Base-by-base conservation (phyloP, 2,329 filamentous ascomycete species). In the Neonectria neomacrospora region DNA sequence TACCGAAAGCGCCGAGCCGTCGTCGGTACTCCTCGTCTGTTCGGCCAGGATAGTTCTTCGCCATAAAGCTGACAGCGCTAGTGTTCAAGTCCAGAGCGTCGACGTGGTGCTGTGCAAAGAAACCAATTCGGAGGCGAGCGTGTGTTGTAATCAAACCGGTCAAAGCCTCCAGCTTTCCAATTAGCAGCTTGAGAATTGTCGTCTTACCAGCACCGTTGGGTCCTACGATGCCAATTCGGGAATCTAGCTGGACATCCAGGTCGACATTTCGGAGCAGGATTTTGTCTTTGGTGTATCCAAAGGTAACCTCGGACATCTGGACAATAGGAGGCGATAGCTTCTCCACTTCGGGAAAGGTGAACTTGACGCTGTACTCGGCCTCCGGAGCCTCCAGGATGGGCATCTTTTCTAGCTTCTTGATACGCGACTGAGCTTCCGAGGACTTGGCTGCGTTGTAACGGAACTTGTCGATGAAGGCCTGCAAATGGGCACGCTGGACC, bases 391-490 rank as follows among this genome's bases (percentile, higher is more conserved):
- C 91, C 55, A 99, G 86, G 1, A 97, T 83, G 2, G 96, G 96
- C 93, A 99, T 97, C 75, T 92, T 93, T 80, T 99, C 96, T 66
- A 99, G 85, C 78, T 99, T 99, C 86, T 99, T 99, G 87, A 99
- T 98, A 75, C 96, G 90, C 1, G 95, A 98, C 77, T 99, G 96
- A 1, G 96, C 96, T 83, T 99, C 96, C 9, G 95, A 97, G 1
- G 96, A 97, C 80, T 99, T 99, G 75, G 95, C 96, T 28, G 96
- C 96, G 77, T 99, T 99, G 86, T 99, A 99, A 56, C 96, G 90
- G 86, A 99, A 99, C 82, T 99, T 99, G 86, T 99, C 96, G 81
- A 99, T 99, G 80, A 99, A 99, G 28, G 93, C 90, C 83, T 99
- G 96, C 67, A 99, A 82, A 84, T 99, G 96, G 32, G 94, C 93